Base-by-base conservation (phyloP, 805 yeast genomes). In the Wickerhamomyces xylosicus region DNA sequence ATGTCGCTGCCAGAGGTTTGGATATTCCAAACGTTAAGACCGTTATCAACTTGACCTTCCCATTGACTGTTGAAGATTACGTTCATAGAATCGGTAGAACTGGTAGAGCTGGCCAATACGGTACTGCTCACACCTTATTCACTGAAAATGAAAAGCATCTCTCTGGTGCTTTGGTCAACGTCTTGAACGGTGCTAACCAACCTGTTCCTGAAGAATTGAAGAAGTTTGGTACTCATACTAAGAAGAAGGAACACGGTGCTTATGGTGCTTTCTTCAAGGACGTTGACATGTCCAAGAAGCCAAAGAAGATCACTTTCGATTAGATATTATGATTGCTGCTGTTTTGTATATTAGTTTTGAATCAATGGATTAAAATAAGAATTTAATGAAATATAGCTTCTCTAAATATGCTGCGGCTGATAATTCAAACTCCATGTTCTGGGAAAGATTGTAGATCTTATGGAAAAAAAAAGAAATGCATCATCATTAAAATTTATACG, bases 21-120 rank as follows among this genome's bases (percentile, higher is more conserved):
- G 99, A 92, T 62, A 92, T 92, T 53, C 98, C 98, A 38, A 86
- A 94, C 50, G 98, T 92, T 45, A 90, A 89, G 62, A 84, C 86
- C 16, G 97, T 90, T 32, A 86, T 90, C 59, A 90, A 90, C 60
- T 71, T 90, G 59, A 89, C 97, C 6, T 90, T 90, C 78, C 98
- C 98, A 35, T 72, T 89, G 52, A 89, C 97, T 1, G 92, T 85
- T 10, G 97, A 90, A 62, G 97, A 90, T 63, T 90, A 90, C 56
- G 97, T 90, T 29, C 97, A 90, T 61, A 77, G 97, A 64, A 90
- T 90, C 50, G 97, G 97, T 45, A 83, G 97, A 71, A 90, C 97
- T 8, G 97, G 97, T 45, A 79, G 97, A 66, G 98, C 97, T 14
- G 97, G 97, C 32, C 85, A 82, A 62, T 71, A 87, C 1, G 99